These are phyloP conservation scores for Umbellularia californica DNA, from an alignment of 164 flowering plant genomes.

Conservation along the genomic window DNA sequence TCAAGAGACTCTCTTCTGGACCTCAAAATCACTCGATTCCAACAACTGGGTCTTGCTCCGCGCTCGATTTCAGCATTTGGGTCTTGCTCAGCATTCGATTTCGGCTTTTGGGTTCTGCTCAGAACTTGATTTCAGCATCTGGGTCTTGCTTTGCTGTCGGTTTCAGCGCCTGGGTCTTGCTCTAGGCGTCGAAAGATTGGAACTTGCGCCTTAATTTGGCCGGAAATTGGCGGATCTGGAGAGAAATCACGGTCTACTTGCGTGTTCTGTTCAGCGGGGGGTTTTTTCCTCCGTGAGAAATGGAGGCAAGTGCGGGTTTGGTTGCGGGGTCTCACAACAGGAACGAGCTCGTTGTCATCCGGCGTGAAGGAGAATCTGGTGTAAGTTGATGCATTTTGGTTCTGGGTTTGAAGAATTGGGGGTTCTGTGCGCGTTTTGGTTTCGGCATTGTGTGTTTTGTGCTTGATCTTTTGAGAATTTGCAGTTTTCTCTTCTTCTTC, in stretches of 20 bases:
- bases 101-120: background rate
- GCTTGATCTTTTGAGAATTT: background rate
- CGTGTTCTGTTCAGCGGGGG: background rate
- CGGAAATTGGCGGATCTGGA: constrained; percentile 16
- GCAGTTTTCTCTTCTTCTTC: background rate
- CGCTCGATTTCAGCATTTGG: background rate
- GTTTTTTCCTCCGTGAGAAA: constrained; percentile 1
- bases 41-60: background rate
- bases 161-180: background rate
- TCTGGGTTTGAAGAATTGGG: background rate
- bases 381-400: constrained; percentile 21
- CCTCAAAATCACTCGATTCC: background rate
- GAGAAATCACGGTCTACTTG: background rate
- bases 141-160: background rate
- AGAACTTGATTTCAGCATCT: background rate
- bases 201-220: constrained; percentile 6
- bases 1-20: background rate
- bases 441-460: background rate
- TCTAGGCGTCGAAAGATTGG: constrained; percentile 7
- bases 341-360: constrained; percentile 58
- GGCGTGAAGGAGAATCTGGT: constrained; percentile 38
- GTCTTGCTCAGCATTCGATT: background rate
- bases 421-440: background rate
- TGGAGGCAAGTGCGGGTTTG: constrained; percentile 61
- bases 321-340: constrained; percentile 65